These are phyloP conservation scores for Tetraselmis striata DNA, from an alignment of 139 green algal species.

Conservation along the genomic window DNA sequence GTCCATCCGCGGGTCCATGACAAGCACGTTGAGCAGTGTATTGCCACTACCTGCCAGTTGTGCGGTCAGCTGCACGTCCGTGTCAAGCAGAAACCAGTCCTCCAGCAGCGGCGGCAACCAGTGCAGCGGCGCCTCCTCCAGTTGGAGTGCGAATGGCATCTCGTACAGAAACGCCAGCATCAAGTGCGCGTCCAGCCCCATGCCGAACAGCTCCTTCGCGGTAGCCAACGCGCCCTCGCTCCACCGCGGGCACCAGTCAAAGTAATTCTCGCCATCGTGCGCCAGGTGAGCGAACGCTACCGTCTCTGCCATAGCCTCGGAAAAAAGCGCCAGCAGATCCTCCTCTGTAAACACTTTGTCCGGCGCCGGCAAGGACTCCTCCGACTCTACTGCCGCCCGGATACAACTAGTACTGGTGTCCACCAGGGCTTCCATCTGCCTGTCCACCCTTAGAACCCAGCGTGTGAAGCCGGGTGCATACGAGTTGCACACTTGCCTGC, in stretches of 20 bases:
- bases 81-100: neutral
- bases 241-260: neutral
- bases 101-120: neutral
- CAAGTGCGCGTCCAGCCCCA: neutral
- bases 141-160: neutral
- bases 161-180: neutral
- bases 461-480: too few relatives aligned
- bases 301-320: neutral
- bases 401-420: too few relatives aligned
- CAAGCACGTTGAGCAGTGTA: neutral
- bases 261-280: neutral
- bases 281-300: neutral
- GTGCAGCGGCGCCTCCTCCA: neutral
- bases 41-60: neutral
- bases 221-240: neutral
- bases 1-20: neutral
- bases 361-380: too few relatives aligned
- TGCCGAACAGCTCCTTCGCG: neutral
- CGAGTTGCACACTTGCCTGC: too few relatives aligned
- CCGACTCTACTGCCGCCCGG: too few relatives aligned
- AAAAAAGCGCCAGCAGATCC: neutral
- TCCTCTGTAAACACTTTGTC: too few relatives aligned
- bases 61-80: neutral
- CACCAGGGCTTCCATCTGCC: too few relatives aligned
- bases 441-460: too few relatives aligned